Base-by-base conservation (phyloP, 139 green algal genomes). In the Chlorella sp. region DNA sequence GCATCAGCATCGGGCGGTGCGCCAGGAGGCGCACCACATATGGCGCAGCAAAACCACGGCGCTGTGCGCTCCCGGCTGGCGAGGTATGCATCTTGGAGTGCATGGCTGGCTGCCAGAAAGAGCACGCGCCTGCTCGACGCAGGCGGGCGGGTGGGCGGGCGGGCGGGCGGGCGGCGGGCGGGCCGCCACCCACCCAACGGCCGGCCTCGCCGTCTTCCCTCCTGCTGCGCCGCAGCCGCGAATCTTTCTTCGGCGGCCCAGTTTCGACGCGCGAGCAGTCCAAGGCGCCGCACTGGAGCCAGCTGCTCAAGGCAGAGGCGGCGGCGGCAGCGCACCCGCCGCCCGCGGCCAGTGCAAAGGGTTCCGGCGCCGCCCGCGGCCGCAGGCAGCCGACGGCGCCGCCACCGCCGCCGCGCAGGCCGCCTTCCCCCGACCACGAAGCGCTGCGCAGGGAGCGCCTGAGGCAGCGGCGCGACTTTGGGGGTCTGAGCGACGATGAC, bases 201-300 rank as follows among this genome's bases (percentile, higher is more conserved):
- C 63, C 27, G 31, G 12, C 42, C 25, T 14, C 29, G 29, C 25
- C 43, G 0, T 55, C 38, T 42, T 41, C 14, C 38, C 14, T 59
- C 19, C 15, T n/a, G n/a, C n/a, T n/a, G n/a, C n/a, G n/a, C 31
- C 43, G 67, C 67, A 82, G 76, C 3, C 67, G 76, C 8, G 50
- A 72, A 50, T 77, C 67, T 2, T 77, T 82, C 50, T 82, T 82
- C 27, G 76, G 76, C 12, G 76, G 76, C 8, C 70, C 76, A 0
- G 12, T 82, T 1, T 73, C 55, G 50, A 82, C 76, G 0, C 40
- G 76, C 1, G 65, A 82, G 21, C 31, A 48, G 27, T 31, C 23
- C 62, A 77, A 73, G 41, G 65, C 70, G 3, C 69, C 76, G 5
- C 41, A 42, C 21, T 82, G 76, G 76, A 29, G 50, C 40, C 67